Base-by-base conservation (phyloP, 345 rosid genomes). In the Euphorbia lathyris region DNA sequence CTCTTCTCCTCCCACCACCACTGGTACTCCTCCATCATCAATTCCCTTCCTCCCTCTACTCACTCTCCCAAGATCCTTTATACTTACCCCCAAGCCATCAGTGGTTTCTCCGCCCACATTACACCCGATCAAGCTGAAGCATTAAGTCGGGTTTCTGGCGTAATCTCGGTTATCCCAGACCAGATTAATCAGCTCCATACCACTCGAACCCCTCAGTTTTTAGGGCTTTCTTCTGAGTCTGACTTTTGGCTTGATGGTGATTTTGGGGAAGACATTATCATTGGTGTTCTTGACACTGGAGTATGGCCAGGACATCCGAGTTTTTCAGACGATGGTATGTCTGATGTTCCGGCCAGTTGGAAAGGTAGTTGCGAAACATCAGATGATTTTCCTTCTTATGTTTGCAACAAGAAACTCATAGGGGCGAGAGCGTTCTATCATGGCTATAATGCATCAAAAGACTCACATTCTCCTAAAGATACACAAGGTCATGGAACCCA, bases 221-320 rank as follows among this genome's bases (percentile, higher is more conserved):
- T 91, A 32, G 93, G 91, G 72, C 87, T 94, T 67, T 75, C 93
- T 8, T 81, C 81, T 30, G 36, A 57, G 13, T 51, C 74, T n/a
- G 95, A 93, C 20, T 89, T 94, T 58, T 91, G 97, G 96, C 57
- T 80, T 38, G 85, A 85, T 75, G 81, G 92, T 13, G 55, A 78
- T 34, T 81, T 80, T 26, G 98, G 97, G 0, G 90, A 87, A 12
- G 97, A 86, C 52, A 84, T 92, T 5, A 87, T 92, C 50, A 69
- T 92, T 30, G 97, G 99, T 20, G 88, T 94, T 70, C 79, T 94
- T 0, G 97, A 92, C 65, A 92, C 97, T 9, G 92, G 97, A 30
- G 86, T 92, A 53, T 94, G 95, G 92, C 93, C 96, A 2, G 92
- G 84, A 47, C 89, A 88, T 38, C 84, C 74, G 9, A 92, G 97